These are phyloP conservation scores for Colletotrichum gloeosporioides DNA, from an alignment of 2,329 filamentous ascomycete genomes.

Conservation along the genomic window DNA sequence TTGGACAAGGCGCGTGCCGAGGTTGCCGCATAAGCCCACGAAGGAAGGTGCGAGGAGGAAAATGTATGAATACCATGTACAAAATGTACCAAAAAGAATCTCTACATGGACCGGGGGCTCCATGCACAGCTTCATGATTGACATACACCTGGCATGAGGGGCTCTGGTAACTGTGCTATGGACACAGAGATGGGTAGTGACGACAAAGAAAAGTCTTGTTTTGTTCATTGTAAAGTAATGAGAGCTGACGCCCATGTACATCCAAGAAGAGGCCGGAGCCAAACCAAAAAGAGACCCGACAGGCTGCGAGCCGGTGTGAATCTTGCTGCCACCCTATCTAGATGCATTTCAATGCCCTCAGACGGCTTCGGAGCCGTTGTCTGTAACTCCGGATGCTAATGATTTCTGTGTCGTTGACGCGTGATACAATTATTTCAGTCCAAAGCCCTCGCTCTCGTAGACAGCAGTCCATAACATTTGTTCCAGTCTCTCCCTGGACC, in stretches of 20 bases:
- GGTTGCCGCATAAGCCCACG: constrained; percentile 28
- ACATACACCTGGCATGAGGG: background rate
- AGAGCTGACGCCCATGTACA: background rate
- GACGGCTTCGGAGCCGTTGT: background rate
- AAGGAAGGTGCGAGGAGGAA: background rate
- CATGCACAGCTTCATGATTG: background rate
- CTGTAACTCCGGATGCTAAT: constrained; percentile 11
- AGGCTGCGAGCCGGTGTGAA: background rate
- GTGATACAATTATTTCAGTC: constrained; percentile 67
- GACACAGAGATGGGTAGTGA: background rate
- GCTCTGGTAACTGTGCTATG: background rate
- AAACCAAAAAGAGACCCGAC: constrained; percentile 2
- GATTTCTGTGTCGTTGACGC: constrained; percentile 3
- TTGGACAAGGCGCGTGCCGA: constrained; percentile 41
- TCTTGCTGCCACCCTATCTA: background rate
- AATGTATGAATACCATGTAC: constrained; percentile 20
- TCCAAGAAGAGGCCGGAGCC: background rate
- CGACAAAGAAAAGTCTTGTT: background rate
- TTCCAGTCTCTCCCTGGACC: constrained; percentile 70
- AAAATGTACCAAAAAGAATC: constrained; percentile 22
- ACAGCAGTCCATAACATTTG: constrained; percentile 83
- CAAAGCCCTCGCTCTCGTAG: constrained; percentile 90
- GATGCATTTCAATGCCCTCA: background rate
- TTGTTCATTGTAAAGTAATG: constrained; percentile 2
- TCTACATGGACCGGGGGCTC: background rate